Conservation (phyloP, 208 protist genomes). For the Acanthamoeba polyphaga region DNA sequence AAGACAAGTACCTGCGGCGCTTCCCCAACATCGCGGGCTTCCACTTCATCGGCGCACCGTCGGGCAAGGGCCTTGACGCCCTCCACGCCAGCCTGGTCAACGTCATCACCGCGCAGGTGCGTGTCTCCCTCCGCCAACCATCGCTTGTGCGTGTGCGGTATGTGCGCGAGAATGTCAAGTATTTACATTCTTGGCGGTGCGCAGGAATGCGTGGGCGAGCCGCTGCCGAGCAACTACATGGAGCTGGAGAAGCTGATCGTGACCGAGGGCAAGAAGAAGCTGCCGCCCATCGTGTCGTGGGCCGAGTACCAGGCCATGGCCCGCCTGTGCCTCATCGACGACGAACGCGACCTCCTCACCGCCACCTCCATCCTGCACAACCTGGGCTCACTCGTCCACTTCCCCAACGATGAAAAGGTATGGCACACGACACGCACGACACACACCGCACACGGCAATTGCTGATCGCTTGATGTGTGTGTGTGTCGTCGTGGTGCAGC, state of each 20-base stretch:
- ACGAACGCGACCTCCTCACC: conserved; percentile 21
- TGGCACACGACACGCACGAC: background rate
- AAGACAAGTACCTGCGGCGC: background rate
- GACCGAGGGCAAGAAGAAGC: background rate
- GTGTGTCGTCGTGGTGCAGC: background rate
- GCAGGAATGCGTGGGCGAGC: conserved; percentile 34
- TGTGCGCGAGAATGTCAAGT: too few relatives aligned
- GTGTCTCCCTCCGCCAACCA: background rate
- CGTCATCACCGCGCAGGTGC: conserved; percentile 39
- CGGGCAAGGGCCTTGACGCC: conserved; percentile 2
- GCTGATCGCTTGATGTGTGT: too few relatives aligned
- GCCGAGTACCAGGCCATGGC: background rate
- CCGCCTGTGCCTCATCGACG: conserved; percentile 14
- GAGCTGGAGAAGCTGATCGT: conserved; percentile 47
- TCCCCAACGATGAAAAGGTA: conserved; percentile 71
- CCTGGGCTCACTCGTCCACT: conserved; percentile 52
- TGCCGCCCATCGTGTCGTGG: conserved; percentile 42
- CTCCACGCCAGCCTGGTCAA: background rate
- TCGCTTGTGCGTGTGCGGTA: background rate
- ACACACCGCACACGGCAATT: background rate
- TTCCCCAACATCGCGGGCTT: conserved; percentile 21
- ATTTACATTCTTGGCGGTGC: too few relatives aligned
- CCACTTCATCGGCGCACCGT: background rate
- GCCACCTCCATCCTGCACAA: conserved; percentile 51
- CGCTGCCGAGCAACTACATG: conserved; percentile 24